Base-by-base conservation (phyloP, 371 early-diverging fungal genomes). In the Paraphysoderma sedebokerense region DNA sequence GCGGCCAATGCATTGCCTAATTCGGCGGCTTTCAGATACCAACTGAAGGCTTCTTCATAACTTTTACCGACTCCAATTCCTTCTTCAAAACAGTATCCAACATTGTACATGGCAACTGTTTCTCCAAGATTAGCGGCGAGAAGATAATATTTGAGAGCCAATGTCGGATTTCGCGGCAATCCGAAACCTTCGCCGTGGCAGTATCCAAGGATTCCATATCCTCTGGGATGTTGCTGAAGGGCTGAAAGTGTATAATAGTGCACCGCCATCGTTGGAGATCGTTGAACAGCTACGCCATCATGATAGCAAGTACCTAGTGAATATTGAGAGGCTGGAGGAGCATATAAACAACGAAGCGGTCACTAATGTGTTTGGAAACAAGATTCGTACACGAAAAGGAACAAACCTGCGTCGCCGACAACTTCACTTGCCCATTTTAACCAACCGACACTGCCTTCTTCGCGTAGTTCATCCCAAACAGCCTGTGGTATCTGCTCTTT, bases 111-210 rank as follows among this genome's bases (percentile, higher is more conserved):
- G 13, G 82, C 76, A 2, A 79, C 82, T 0, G 74, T 61, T 37
- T 67, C 44, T 71, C 70, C 44, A 72, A 67, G 66, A 28, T 64
- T 62, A 0, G 82, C 76, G 2, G 85, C 81, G 24, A 72, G 66
- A 24, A 67, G 47, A 38, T 70, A 77, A 77, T 80, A 85, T 44
- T 64, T 65, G 48, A 84, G 67, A 7, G 85, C 85, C 48, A 70
- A 65, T 37, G 65, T 57, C 35, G 74, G 65, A 61, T 85, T 67
- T 50, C 68, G 68, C 12, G 55, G 61, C 4, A 84, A 77, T 11
- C 88, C 88, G 35, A 83, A 69, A 15, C 88, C 92, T 53, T 91
- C 84, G 44, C 85, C 82, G 49, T 81, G 89, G 55, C 92, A 91
- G 53, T 81, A 87, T 6, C 89, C 95, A 29, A 91, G 68, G 2